phyloP scores from a whole-genome alignment of 257 asterid species.

The Gentiana macrophylla region DNA sequence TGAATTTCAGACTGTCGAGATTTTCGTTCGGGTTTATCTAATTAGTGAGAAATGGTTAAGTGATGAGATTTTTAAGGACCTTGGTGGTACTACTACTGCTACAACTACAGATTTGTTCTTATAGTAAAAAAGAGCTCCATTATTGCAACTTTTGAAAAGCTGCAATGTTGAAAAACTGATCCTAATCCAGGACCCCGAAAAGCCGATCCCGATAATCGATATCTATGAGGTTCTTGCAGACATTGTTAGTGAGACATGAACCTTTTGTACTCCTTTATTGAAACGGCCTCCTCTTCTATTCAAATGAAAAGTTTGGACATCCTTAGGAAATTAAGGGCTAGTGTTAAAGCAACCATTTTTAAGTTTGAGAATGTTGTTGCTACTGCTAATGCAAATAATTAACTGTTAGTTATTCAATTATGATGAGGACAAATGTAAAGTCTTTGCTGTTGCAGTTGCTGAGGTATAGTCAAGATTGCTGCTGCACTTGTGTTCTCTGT shows the following conservation, averaged over 20 bases:
- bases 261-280: slow-evolving; percentile 21
- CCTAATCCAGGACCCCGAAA: slow-evolving; percentile 73
- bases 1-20: slow-evolving; percentile 22
- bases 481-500: too few relatives aligned
- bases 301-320: slow-evolving; percentile 47
- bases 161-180: slow-evolving; percentile 45
- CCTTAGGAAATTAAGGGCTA: slow-evolving; percentile 46
- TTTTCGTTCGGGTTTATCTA: slow-evolving; percentile 48
- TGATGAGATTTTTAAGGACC: slow-evolving; percentile 65
- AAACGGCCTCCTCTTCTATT: slow-evolving; percentile 35
- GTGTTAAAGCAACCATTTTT: slow-evolving; percentile 59
- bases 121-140: slow-evolving; percentile 55
- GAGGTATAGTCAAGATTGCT: too few relatives aligned
- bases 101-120: slow-evolving; percentile 38
- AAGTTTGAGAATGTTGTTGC: slow-evolving; percentile 69
- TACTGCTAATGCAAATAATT: too few relatives aligned
- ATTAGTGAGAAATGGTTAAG: slow-evolving; percentile 16
- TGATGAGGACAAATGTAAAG: too few relatives aligned
- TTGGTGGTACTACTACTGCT: slow-evolving; percentile 28
- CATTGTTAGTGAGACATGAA: slow-evolving; percentile 41
- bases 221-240: slow-evolving; percentile 70
- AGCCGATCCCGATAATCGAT: slow-evolving; percentile 65
- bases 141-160: slow-evolving; percentile 42
- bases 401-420: too few relatives aligned
- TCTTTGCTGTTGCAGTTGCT: too few relatives aligned